Base-by-base conservation (phyloP, 345 rosid species). In the Erucastrum elatum region DNA sequence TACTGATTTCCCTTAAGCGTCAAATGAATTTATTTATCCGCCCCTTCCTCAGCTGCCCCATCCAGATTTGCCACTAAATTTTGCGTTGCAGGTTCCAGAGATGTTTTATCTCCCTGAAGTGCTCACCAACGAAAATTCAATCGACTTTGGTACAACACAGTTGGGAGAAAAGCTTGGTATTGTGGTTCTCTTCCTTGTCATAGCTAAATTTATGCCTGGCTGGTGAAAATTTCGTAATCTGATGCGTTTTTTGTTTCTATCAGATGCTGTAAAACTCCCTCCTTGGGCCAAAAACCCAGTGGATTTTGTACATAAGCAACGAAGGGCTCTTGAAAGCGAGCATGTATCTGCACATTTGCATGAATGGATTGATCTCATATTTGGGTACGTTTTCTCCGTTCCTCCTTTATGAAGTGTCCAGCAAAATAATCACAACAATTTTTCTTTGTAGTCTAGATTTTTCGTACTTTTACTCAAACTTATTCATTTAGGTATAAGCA, bases 321-420 rank as follows among this genome's bases (percentile, higher is more conserved):
- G 88, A 82, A 87, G 76, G 89, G 98, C 98, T 82, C 93, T 96
- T 69, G 99, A 96, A 85, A 96, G 99, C 64, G 98, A 96, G 67
- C 87, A 96, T 87, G 98, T 89, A 37, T 96, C 99, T 62, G 91
- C 89, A 70, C 94, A 90, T 88, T 85, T 96, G 87, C 94, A 96
- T 84, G 96, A 93, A 77, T 96, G 99, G 99, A 91, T 96, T 70
- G 97, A 96, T 85, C 99, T 96, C 76, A 84, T 96, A 74, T 96
- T 91, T 81, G 99, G 99, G 99, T 93, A 70, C 53, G 85, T 81
- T 76, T 78, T 78, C 70, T 60, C 21, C 55, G 56, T 21, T 46
- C 25, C 17, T 21, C 59, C 60, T 15, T 59, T 59, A n/a, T 26
- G 6, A 27, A 61, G 3, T 78, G 59, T 60, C 51, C 75, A 16